A percentile compares a stretch with the other conserved stretches of the same genome.
These are phyloP conservation scores for Arthrobotrys sphaeroides DNA, from an alignment of 2,329 filamentous ascomycete species.

Conservation along the genomic window DNA sequence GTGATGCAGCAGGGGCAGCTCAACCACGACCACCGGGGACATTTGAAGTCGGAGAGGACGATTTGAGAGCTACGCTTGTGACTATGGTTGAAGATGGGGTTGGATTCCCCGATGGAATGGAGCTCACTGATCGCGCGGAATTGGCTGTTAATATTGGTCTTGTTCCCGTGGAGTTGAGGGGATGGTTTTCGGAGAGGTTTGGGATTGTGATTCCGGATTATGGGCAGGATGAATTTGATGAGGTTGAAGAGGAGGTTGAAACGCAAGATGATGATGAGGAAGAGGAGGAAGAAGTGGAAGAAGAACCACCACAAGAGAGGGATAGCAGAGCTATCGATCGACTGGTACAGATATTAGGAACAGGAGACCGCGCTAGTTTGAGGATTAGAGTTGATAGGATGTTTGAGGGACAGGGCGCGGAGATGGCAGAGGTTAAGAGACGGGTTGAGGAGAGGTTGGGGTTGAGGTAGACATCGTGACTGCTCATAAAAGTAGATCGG, in stretches of 20 bases:
- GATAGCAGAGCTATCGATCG: conserved; percentile 61
- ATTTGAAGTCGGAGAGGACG: conserved; percentile 55
- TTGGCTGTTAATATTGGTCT: conserved; percentile 24
- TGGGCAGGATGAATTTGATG: not conserved
- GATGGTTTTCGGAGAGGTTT: conserved; percentile 16
- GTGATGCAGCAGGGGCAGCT: not conserved
- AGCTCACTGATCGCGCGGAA: not conserved
- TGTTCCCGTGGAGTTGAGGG: conserved; percentile 12
- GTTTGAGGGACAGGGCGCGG: conserved; percentile 49
- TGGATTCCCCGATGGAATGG: conserved; percentile 19
- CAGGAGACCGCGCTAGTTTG: conserved; percentile 26
- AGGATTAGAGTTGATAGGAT: conserved; percentile 45
- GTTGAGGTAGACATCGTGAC: conserved; percentile 17
- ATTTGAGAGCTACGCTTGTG: conserved; percentile 56
- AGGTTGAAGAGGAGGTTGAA: conserved; percentile 58
- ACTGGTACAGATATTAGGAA: conserved; percentile 46
- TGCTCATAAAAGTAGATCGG: too few species aligned
- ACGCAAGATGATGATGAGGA: conserved; percentile 54
- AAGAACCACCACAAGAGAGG: conserved; percentile 58
- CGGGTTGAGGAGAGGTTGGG: conserved; percentile 47
- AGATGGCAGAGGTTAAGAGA: conserved; percentile 45
- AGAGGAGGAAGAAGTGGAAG: conserved; percentile 59
- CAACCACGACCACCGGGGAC: not conserved
- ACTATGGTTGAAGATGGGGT: conserved; percentile 56
- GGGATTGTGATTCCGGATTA: not conserved